A percentile compares a stretch with the other conserved stretches of the same genome.
Evolutionary conservation across 2,329 filamentous ascomycete genomes (phyloP).

Genomic region (Colletotrichum kahawae): DNA sequence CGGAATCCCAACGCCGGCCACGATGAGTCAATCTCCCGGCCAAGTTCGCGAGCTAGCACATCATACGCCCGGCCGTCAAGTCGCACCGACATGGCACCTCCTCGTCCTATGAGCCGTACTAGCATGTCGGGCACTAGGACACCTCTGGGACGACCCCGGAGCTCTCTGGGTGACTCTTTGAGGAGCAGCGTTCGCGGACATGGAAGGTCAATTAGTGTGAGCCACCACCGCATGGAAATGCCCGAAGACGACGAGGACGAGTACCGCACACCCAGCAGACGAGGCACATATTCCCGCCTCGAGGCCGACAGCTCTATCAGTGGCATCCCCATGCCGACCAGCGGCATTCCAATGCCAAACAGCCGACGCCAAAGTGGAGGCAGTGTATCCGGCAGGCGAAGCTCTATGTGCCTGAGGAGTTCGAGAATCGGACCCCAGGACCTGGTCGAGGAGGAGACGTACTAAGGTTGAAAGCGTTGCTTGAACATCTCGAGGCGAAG

Average conservation of each 20-base stretch:
- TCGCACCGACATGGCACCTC: conserved; percentile 57
- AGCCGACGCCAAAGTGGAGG: conserved; percentile 49
- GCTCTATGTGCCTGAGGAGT: conserved; percentile 36
- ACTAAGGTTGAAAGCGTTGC: conserved; percentile 37
- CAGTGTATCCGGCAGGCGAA: conserved; percentile 28
- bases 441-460: conserved; percentile 60
- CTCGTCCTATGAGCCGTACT: conserved; percentile 69
- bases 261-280: conserved; percentile 58
- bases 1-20: conserved; percentile 52
- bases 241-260: conserved; percentile 50
- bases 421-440: conserved; percentile 36
- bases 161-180: conserved; percentile 61
- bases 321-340: conserved; percentile 46
- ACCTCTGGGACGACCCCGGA: conserved; percentile 72
- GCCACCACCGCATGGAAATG: conserved; percentile 51
- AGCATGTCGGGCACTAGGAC: conserved; percentile 67
- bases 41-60: conserved; percentile 74
- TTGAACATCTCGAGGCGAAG: not conserved
- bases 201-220: conserved; percentile 57
- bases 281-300: conserved; percentile 56
- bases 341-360: conserved; percentile 52
- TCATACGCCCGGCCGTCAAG: conserved; percentile 60
- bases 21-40: conserved; percentile 60
- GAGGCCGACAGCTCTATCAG: conserved; percentile 45
- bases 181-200: conserved; percentile 52